A percentile compares a stretch with the other conserved stretches of the same genome.
Conservation (phyloP, 495 filamentous ascomycete genomes). For the Aspergillus sclerotiicarbonarius region DNA sequence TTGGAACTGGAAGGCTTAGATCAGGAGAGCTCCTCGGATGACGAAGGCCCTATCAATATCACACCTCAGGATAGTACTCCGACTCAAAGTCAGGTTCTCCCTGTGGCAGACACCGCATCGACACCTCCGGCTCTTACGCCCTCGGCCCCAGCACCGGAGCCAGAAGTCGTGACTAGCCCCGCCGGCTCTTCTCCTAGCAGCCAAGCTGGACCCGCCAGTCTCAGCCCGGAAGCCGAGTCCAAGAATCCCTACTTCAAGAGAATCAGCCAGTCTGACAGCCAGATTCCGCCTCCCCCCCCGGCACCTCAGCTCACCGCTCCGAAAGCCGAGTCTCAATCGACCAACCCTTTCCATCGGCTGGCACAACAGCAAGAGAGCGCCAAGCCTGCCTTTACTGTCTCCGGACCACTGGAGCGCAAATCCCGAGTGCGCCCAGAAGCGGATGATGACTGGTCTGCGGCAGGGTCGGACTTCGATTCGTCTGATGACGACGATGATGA, state of each 20-base stretch:
- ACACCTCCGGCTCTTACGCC: constrained; percentile 41
- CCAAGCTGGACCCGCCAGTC: constrained; percentile 21
- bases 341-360: constrained; percentile 95
- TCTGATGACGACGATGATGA: constrained; percentile 71
- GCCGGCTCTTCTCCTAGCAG: constrained; percentile 29
- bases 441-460: constrained; percentile 83
- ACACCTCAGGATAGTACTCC: constrained; percentile 83
- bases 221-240: constrained; percentile 45
- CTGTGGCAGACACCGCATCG: constrained; percentile 41
- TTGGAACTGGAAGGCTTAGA: constrained; percentile 81
- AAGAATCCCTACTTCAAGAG: constrained; percentile 76
- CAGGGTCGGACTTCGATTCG: constrained; percentile 72
- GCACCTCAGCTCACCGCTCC: constrained; percentile 31
- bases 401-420: constrained; percentile 43
- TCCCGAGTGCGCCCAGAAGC: constrained; percentile 66
- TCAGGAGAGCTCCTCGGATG: constrained; percentile 78
- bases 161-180: constrained; percentile 24
- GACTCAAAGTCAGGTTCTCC: constrained; percentile 60
- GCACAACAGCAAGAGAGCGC: constrained; percentile 53
- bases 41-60: constrained; percentile 77
- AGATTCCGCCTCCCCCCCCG: constrained; percentile 24
- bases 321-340: constrained; percentile 58
- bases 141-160: constrained; percentile 33
- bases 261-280: constrained; percentile 46
- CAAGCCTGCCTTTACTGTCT: constrained; percentile 35